Conservation (phyloP, 164 flowering plant species). For the Vitis amurensis region DNA sequence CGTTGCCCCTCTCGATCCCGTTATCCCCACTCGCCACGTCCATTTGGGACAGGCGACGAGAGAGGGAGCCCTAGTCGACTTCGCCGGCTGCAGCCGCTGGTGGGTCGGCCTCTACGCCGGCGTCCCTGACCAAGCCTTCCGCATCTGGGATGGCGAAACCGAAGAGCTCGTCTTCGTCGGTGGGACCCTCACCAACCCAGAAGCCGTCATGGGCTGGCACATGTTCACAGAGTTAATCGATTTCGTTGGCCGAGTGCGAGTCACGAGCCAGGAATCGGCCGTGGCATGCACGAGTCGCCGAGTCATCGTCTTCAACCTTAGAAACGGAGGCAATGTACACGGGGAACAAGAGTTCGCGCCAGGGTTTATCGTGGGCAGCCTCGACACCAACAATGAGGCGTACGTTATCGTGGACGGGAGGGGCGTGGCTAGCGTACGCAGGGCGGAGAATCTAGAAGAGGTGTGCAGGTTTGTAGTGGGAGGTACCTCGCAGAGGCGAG, state of each 20-base stretch:
- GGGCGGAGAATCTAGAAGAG: slow-evolving; percentile 43
- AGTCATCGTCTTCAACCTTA: slow-evolving; percentile 44
- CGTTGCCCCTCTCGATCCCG: slow-evolving; percentile 7
- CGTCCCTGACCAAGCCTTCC: slow-evolving; percentile 70
- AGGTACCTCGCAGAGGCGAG: slow-evolving; percentile 19
- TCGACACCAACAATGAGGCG: slow-evolving; percentile 44
- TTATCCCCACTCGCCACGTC: slow-evolving; percentile 34
- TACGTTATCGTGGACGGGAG: slow-evolving; percentile 41
- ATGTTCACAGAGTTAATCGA: slow-evolving; percentile 50
- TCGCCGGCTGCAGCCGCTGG: slow-evolving; percentile 58
- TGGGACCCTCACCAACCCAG: slow-evolving; percentile 75
- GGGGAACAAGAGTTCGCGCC: slow-evolving; percentile 34
- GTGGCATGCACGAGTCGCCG: slow-evolving; percentile 62
- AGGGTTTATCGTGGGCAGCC: slow-evolving; percentile 42
- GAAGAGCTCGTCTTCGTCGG: slow-evolving; percentile 65
- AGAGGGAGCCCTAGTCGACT: slow-evolving; percentile 66
- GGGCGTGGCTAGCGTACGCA: slow-evolving; percentile 56
- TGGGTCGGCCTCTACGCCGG: slow-evolving; percentile 94
- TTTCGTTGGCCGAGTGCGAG: slow-evolving; percentile 65
- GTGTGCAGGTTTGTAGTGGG: slow-evolving; percentile 49
- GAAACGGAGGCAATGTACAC: slow-evolving; percentile 28
- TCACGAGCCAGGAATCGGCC: slow-evolving; percentile 38
- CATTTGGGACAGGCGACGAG: slow-evolving; percentile 63
- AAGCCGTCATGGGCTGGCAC: slow-evolving; percentile 80
- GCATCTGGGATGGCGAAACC: slow-evolving; percentile 59